These are phyloP conservation scores for Cryptomeria japonica DNA, from an alignment of 75 land plant species.

Conservation along the genomic window DNA sequence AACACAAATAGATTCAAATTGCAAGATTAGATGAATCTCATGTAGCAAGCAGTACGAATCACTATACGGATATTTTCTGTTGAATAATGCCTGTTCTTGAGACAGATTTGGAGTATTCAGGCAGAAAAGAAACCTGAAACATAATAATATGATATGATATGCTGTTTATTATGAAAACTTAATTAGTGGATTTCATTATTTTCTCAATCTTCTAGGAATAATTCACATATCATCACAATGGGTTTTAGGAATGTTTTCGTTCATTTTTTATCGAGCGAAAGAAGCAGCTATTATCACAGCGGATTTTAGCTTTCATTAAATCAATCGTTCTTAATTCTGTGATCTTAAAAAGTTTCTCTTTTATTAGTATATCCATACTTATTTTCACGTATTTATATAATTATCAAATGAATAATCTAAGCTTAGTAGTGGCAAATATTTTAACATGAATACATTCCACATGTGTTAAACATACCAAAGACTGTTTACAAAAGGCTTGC, in stretches of 20 bases:
- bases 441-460: background rate
- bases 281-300: background rate
- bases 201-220: background rate
- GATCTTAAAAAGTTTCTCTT: background rate
- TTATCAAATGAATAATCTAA: background rate
- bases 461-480: background rate
- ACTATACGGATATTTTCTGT: background rate
- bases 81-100: background rate
- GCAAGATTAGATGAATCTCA: background rate
- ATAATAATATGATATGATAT: background rate
- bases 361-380: background rate
- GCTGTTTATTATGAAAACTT: background rate
- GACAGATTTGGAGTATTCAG: background rate
- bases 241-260: background rate
- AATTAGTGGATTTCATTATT: background rate
- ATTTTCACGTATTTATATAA: background rate
- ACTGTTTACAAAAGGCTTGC: background rate
- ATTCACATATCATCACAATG: background rate
- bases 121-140: background rate
- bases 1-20: background rate
- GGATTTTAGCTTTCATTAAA: background rate
- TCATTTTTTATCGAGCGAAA: background rate
- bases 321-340: background rate
- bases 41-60: background rate
- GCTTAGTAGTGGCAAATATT: background rate